phyloP scores from a whole-genome alignment of 768 basidiomycete genomes.

The Steccherinum ochraceum region DNA sequence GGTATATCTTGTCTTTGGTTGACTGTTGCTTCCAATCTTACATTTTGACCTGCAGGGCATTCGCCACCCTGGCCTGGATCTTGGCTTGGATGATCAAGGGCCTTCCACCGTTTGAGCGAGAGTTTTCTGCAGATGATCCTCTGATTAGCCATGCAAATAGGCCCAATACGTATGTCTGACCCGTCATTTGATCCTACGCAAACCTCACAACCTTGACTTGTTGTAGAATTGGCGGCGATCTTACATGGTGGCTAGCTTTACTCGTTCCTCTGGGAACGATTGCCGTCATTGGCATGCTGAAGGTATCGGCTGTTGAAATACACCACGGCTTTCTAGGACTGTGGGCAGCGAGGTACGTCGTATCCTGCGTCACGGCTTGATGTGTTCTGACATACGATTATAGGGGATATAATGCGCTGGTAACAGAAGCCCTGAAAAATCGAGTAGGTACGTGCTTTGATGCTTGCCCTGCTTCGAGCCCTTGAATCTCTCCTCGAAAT shows the following conservation, averaged over 20 bases:
- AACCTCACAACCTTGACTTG: no score
- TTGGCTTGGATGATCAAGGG: slow-evolving; percentile 32
- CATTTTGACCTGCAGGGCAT: slow-evolving; percentile 17
- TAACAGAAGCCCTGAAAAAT: slow-evolving; percentile 51
- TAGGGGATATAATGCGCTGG: slow-evolving; percentile 40
- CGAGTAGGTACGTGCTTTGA: slow-evolving; percentile 40
- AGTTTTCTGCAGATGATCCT: slow-evolving; percentile 43
- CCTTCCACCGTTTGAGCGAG: slow-evolving; percentile 37
- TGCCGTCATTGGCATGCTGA: slow-evolving; percentile 29
- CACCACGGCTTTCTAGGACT: slow-evolving; percentile 56
- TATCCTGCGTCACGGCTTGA: slow-evolving; percentile 1
- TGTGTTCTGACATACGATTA: slow-evolving; percentile 1
- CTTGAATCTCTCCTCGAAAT: not conserved
- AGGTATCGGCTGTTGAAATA: slow-evolving; percentile 41
- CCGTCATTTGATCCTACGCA: no score
- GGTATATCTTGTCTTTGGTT: slow-evolving; percentile 28
- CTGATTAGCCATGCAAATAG: slow-evolving; percentile 46
- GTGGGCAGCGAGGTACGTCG: slow-evolving; percentile 29
- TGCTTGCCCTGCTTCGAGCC: not conserved
- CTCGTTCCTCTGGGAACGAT: slow-evolving; percentile 39
- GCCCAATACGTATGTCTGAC: slow-evolving; percentile 37
- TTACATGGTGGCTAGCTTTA: slow-evolving; percentile 43
- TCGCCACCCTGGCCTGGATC: slow-evolving; percentile 34
- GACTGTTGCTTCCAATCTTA: slow-evolving; percentile 18
- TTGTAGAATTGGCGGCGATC: slow-evolving; percentile 39